Evolutionary conservation across 768 basidiomycete genomes (phyloP).

Genomic region (Russula sp.): DNA sequence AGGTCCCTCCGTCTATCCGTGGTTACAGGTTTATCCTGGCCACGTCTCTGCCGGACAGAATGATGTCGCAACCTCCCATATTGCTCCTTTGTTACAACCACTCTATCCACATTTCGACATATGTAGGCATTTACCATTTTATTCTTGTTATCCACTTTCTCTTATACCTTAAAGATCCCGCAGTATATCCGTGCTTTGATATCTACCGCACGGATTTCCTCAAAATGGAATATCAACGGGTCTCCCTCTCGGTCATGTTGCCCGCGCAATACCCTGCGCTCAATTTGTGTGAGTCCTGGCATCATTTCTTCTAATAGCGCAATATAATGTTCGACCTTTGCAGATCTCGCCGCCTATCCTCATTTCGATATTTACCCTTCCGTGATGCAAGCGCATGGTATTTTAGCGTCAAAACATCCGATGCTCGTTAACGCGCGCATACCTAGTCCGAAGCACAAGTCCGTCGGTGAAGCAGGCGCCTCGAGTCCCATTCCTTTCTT

Average conservation of each 20-base stretch:
- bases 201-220: slow-evolving; percentile 29
- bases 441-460: background rate
- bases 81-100: background rate
- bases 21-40: slow-evolving; percentile 27
- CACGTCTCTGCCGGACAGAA: slow-evolving; percentile 12
- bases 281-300: slow-evolving; percentile 31
- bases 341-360: slow-evolving; percentile 35
- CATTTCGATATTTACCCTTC: slow-evolving; percentile 32
- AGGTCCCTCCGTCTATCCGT: slow-evolving; percentile 26
- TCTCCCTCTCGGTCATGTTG: background rate
- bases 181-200: slow-evolving; percentile 34
- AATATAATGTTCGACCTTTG: background rate
- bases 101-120: slow-evolving; percentile 14
- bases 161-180: slow-evolving; percentile 15
- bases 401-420: background rate
- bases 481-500: background rate
- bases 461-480: background rate
- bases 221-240: background rate
- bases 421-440: background rate
- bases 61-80: slow-evolving; percentile 29
- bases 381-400: background rate
- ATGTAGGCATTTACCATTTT: slow-evolving; percentile 11
- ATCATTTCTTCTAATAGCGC: background rate
- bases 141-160: background rate
- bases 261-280: slow-evolving; percentile 32